Conservation (phyloP, 2,329 filamentous ascomycete species). For the Sphaerulina populicola region DNA sequence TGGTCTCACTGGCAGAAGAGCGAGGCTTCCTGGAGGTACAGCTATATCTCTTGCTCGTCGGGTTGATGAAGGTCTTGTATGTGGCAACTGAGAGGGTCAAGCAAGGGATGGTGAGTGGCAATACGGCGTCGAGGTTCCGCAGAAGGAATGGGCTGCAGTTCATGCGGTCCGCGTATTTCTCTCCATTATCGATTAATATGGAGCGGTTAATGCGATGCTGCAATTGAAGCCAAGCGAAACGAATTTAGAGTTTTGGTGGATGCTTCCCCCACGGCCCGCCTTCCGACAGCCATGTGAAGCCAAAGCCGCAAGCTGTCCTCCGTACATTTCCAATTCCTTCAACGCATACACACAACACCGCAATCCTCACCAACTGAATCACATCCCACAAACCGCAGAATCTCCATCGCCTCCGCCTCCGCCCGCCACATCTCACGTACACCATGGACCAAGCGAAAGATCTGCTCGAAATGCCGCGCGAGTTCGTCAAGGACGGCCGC, state of each 20-base stretch:
- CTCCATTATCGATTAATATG: no score
- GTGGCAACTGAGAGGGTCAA: no score
- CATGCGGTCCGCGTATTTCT: no score
- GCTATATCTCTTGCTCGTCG: no score
- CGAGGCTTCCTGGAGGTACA: not conserved
- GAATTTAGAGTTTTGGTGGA: no score
- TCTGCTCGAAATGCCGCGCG: constrained; percentile 58
- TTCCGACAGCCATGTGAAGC: constrained; percentile 4
- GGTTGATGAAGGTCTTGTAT: no score
- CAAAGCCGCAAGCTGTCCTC: constrained; percentile 11
- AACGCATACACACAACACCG: not conserved
- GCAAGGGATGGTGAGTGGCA: no score
- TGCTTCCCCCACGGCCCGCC: not conserved
- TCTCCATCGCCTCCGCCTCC: no score
- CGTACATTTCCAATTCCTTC: not conserved
- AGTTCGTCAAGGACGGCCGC: constrained; percentile 51
- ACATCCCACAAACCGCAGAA: not conserved
- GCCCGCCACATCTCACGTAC: not conserved
- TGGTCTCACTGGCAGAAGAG: not conserved
- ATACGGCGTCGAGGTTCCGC: no score
- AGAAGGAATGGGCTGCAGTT: no score
- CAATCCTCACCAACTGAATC: not conserved
- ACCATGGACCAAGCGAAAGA: constrained; percentile 57
- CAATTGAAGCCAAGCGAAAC: no score
- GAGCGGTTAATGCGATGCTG: no score